Evolutionary conservation across 129 eudicot genomes (phyloP).

Genomic region (Flaveria brownii): DNA sequence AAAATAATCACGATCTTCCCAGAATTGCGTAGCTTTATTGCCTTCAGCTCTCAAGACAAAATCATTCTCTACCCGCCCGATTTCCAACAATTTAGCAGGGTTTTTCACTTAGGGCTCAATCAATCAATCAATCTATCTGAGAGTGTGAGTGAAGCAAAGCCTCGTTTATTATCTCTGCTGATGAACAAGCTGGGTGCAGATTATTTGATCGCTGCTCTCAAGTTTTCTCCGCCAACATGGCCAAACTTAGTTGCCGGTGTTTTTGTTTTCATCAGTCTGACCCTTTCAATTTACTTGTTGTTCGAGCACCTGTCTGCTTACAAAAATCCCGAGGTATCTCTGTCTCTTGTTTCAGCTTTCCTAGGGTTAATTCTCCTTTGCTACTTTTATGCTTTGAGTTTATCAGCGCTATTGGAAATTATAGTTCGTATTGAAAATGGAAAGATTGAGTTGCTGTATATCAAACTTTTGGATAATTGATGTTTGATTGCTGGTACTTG

Average conservation of each 20-base stretch:
- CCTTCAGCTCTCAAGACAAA: too few species aligned
- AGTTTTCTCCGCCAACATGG: slow-evolving; percentile 70
- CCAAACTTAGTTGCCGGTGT: slow-evolving; percentile 69
- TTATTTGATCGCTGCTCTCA: slow-evolving; percentile 27
- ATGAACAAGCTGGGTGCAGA: slow-evolving; percentile 52
- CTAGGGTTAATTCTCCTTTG: slow-evolving; percentile 11
- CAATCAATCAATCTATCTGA: too few species aligned
- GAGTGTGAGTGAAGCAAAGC: slow-evolving; percentile 18
- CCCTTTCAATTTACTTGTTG: slow-evolving; percentile 78
- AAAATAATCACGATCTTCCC: slow-evolving; percentile 28
- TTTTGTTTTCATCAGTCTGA: slow-evolving; percentile 62
- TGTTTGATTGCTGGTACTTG: slow-evolving; percentile 20
- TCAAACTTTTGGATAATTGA: background rate
- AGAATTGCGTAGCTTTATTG: slow-evolving; percentile 7
- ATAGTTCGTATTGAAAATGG: too few species aligned
- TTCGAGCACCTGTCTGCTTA: slow-evolving; percentile 88
- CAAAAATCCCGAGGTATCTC: slow-evolving; percentile 88
- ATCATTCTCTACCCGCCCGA: slow-evolving; percentile 16
- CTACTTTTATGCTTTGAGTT: background rate
- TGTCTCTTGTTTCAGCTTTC: background rate
- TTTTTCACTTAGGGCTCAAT: slow-evolving; percentile 13
- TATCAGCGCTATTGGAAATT: too few species aligned
- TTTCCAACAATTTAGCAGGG: background rate
- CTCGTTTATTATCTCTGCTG: slow-evolving; percentile 36
- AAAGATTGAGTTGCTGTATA: background rate